Base-by-base conservation (phyloP, 192 early-diverging fungal genomes). In the Coemansia sp. region DNA sequence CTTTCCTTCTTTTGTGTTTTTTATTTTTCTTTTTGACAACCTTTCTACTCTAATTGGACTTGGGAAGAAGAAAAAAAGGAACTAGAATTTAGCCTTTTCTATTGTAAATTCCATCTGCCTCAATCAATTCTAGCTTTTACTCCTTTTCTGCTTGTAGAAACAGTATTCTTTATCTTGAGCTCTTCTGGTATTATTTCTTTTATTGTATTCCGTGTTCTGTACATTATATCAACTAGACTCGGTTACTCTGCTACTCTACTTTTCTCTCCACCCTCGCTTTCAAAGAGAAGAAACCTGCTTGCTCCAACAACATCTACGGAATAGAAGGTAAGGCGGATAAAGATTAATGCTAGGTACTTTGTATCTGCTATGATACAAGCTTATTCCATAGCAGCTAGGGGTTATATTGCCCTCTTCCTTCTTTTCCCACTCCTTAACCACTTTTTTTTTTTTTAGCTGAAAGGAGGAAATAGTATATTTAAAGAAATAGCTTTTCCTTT, bases 211-310 rank as follows among this genome's bases (percentile, higher is more conserved):
- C 19, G 52, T 54, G 26, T 54, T 54, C 52, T 54, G 52, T 54
- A 54, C 52, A 54, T 54, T 54, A 54, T 18, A 50, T 50, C n/a
- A 15, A 18, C 48, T 50, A 50, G 48, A 50, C 48, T 50, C 19
- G 19, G 1, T 19, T 50, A 18, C 3, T 16, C 4, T 32, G 0
- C 48, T 18, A 50, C 6, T 50, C 48, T 5, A 32, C 32, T 32
- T 32, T 32, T 32, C 32, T 32, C 32, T 32, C 32, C 32, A 32
- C 32, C 32, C 32, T 32, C 32, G 32, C 32, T 32, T 32, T 4
- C 32, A 32, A 32, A 32, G 4, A 32, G 32, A 32, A 32, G 32
- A 32, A 32, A 1, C 32, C 32, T 32, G 32, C 32, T 32, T 32
- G 32, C 32, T 4, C 32, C 32, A 32, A 32, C 0, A 32, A 32